Conservation (phyloP, 495 filamentous ascomycete species). For the Polyplosphaeria fusca region DNA sequence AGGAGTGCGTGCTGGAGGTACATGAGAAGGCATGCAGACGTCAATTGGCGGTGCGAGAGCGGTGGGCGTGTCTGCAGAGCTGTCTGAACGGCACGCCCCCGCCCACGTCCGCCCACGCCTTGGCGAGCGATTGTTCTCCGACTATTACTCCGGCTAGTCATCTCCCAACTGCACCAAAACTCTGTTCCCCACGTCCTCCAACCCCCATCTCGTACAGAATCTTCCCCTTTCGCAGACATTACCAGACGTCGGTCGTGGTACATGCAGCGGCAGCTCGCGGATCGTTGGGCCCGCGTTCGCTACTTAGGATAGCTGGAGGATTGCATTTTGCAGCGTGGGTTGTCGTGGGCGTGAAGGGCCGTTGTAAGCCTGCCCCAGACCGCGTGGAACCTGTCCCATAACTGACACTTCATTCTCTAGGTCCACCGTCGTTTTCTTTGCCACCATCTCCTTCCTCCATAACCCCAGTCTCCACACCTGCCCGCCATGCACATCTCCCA, state of each 20-base stretch:
- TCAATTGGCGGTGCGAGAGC: background rate
- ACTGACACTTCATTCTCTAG: background rate
- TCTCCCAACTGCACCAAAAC: too few relatives aligned
- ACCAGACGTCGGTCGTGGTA: conserved; percentile 30
- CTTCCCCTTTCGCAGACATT: conserved; percentile 5
- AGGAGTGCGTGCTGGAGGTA: background rate
- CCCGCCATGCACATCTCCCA: conserved; percentile 78
- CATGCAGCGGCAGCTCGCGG: conserved; percentile 47
- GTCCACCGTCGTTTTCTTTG: conserved; percentile 1
- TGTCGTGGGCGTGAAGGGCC: background rate
- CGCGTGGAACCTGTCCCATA: background rate
- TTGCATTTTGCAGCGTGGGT: background rate
- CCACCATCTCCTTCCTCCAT: conserved; percentile 1
- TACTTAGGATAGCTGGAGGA: conserved; percentile 43
- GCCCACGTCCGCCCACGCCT: background rate
- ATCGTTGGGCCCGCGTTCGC: conserved; percentile 47
- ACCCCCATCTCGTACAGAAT: too few relatives aligned
- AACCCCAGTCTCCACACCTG: background rate
- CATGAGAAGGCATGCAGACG: background rate
- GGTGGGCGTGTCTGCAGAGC: too few relatives aligned
- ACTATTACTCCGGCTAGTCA: background rate
- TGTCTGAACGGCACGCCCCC: background rate
- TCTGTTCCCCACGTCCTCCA: too few relatives aligned
- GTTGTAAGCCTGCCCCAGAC: background rate
- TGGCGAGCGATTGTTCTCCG: conserved; percentile 26